Evolutionary conservation across 1,139 yeast species (phyloP).

Genomic region (Candida mesenterica): DNA sequence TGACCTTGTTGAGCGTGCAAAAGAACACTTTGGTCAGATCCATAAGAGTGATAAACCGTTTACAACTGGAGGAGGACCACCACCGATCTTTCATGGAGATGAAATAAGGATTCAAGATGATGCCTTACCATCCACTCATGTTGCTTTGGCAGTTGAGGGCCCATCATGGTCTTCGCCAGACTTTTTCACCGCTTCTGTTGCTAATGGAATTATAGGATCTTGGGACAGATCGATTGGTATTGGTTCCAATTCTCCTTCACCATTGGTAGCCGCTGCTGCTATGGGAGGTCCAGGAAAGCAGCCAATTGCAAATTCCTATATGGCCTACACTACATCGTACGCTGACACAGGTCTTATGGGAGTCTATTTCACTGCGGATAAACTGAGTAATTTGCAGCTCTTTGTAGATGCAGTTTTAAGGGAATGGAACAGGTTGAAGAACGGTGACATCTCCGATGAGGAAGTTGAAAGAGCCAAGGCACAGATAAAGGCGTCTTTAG

Average conservation of each 20-base stretch:
- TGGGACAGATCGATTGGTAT: constrained; percentile 94
- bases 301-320: constrained; percentile 85
- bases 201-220: constrained; percentile 94
- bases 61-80: constrained; percentile 73
- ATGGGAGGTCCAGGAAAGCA: constrained; percentile 51
- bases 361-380: constrained; percentile 83
- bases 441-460: constrained; percentile 71
- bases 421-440: constrained; percentile 86
- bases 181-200: constrained; percentile 91
- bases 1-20: constrained; percentile 72
- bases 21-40: constrained; percentile 73
- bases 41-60: constrained; percentile 62
- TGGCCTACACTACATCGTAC: constrained; percentile 96
- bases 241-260: constrained; percentile 70
- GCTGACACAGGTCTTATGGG: constrained; percentile 99
- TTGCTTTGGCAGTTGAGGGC: constrained; percentile 96
- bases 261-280: constrained; percentile 74
- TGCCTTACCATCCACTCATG: constrained; percentile 83
- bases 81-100: constrained; percentile 82
- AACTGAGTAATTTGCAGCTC: constrained; percentile 61
- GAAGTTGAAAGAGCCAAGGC: constrained; percentile 95
- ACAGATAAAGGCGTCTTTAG: constrained; percentile 87
- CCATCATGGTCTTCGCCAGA: constrained; percentile 97
- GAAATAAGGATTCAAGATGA: constrained; percentile 83
- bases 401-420: constrained; percentile 70